These are phyloP conservation scores for Boletellus sp. DNA, from an alignment of 768 basidiomycete genomes.

Conservation along the genomic window DNA sequence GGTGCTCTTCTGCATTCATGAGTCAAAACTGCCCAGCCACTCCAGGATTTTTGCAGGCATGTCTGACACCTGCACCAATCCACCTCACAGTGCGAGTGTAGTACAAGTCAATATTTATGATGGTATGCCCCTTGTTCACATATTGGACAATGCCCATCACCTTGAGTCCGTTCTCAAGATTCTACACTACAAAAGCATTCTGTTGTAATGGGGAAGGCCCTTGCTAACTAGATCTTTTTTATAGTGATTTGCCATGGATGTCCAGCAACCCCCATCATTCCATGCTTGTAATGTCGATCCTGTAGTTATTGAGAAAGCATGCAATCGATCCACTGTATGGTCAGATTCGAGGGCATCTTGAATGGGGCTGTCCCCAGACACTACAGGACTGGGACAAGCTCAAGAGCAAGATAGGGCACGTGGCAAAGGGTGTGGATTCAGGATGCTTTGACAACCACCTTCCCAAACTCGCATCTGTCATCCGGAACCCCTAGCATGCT, in stretches of 20 bases:
- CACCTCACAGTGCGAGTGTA: neutral
- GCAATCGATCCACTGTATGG: constrained; percentile 6
- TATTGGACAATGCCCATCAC: constrained; percentile 7
- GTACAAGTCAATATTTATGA: neutral
- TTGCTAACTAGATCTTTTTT: neutral
- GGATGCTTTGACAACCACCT: constrained; percentile 4
- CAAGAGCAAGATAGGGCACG: neutral
- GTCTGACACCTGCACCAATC: neutral
- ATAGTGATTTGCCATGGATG: constrained; percentile 3
- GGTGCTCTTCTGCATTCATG: constrained; percentile 12
- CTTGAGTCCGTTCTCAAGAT: constrained; percentile 8
- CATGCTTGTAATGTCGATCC: constrained; percentile 2
- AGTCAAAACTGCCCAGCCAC: constrained; percentile 12
- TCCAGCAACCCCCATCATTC: constrained; percentile 4
- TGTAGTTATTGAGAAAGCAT: constrained; percentile 9
- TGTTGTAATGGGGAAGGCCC: neutral
- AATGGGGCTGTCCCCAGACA: constrained; percentile 12
- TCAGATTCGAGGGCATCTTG: constrained; percentile 1
- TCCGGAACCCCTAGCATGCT: constrained; percentile 39
- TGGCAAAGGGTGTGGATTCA: neutral
- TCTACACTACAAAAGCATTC: constrained; percentile 9
- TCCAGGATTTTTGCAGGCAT: constrained; percentile 5
- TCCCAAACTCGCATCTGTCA: constrained; percentile 30
- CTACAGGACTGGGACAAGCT: constrained; percentile 10
- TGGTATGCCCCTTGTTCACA: constrained; percentile 5